Conservation (phyloP, 805 yeast species). For the Sporopachydermia lactativora region DNA sequence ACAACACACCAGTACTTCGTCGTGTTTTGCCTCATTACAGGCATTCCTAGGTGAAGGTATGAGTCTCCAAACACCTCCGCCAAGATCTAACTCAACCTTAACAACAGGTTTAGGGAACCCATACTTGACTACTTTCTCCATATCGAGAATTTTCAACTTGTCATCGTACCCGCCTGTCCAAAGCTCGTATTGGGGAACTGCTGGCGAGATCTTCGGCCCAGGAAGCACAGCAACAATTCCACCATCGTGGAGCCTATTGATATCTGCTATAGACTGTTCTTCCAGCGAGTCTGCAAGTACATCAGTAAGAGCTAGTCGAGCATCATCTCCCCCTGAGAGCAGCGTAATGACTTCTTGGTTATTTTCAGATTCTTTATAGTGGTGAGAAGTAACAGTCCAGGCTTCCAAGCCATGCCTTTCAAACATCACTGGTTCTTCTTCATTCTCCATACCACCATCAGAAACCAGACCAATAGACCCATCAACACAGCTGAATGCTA, state of each 20-base stretch:
- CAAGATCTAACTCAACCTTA: constrained; percentile 34
- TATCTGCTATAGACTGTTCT: constrained; percentile 19
- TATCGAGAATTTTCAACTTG: constrained; percentile 49
- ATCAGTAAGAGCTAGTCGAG: constrained; percentile 13
- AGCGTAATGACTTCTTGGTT: constrained; percentile 27
- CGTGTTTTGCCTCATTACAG: constrained; percentile 14
- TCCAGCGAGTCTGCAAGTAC: constrained; percentile 1
- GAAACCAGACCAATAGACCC: neutral
- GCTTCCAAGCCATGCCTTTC: constrained; percentile 61
- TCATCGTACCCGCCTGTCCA: constrained; percentile 96
- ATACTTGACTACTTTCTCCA: constrained; percentile 36
- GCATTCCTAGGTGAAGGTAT: constrained; percentile 37
- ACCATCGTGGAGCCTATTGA: constrained; percentile 62
- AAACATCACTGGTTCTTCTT: constrained; percentile 4
- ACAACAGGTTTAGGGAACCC: constrained; percentile 36
- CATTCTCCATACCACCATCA: neutral
- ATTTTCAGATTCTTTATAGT: constrained; percentile 32
- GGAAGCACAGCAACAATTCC: constrained; percentile 80
- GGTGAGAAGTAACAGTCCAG: constrained; percentile 75
- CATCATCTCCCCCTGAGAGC: constrained; percentile 98
- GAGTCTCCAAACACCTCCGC: constrained; percentile 95
- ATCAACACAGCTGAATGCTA: neutral
- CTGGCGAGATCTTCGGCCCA: constrained; percentile 28
- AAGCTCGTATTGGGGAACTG: constrained; percentile 29
- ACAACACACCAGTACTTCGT: constrained; percentile 63